Percentiles rank a stretch among this genome's conserved stretches.
Conservation (phyloP, 108 stramenopile species). For the Cyclotella distinguenda region DNA sequence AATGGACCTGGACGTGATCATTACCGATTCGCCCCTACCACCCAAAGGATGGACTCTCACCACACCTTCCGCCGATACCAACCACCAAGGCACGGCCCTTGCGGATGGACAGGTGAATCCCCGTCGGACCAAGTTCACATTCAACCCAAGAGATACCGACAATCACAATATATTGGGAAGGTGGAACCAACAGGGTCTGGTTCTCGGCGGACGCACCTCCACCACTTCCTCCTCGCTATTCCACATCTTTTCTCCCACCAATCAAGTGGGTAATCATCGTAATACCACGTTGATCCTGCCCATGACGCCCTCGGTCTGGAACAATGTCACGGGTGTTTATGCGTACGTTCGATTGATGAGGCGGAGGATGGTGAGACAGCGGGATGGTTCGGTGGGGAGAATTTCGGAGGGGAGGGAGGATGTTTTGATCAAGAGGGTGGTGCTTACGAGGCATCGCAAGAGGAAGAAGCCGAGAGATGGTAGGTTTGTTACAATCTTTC, state of each 20-base stretch:
- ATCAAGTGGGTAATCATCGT: constrained; percentile 40
- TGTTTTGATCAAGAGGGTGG: constrained; percentile 43
- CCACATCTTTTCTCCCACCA: constrained; percentile 2
- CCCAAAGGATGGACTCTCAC: constrained; percentile 29
- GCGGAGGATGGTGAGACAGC: constrained; percentile 6
- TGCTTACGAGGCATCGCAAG: constrained; percentile 41
- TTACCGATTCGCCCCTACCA: constrained; percentile 32
- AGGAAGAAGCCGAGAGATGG: constrained; percentile 51
- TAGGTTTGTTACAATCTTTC: neutral
- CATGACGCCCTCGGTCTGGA: constrained; percentile 26
- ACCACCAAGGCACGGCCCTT: neutral
- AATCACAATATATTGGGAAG: constrained; percentile 10
- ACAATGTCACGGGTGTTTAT: constrained; percentile 52
- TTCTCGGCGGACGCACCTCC: constrained; percentile 18
- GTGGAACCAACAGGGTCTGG: constrained; percentile 29
- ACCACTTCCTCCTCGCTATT: neutral
- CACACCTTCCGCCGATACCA: neutral
- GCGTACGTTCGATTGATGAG: constrained; percentile 46
- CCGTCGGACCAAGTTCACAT: constrained; percentile 5
- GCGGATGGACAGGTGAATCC: constrained; percentile 1
- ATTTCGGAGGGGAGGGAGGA: constrained; percentile 33
- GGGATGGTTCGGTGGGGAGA: neutral
- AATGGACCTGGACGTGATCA: constrained; percentile 46
- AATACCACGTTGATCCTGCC: constrained; percentile 38
- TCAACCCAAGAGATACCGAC: neutral